Evolutionary conservation across 2,329 filamentous ascomycete species (phyloP).

Genomic region (Neonectria coccinea): DNA sequence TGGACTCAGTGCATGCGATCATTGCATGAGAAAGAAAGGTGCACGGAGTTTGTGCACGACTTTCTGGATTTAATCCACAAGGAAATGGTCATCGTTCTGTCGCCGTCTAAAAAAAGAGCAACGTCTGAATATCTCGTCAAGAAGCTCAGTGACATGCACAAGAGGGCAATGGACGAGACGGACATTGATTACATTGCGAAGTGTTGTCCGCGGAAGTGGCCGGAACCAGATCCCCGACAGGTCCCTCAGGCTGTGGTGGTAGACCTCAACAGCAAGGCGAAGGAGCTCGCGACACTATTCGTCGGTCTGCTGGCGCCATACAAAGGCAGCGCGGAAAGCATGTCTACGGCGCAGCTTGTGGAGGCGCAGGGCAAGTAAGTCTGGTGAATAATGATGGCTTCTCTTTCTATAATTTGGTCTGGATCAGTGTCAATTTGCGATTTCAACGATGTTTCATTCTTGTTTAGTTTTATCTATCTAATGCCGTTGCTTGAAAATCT

Average conservation of each 20-base stretch:
- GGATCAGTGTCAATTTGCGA: too few relatives aligned
- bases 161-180: background rate
- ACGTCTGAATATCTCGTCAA: background rate
- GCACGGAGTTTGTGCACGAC: conserved; percentile 19
- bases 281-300: too few relatives aligned
- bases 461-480: too few relatives aligned
- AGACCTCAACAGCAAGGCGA: background rate
- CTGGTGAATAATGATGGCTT: too few relatives aligned
- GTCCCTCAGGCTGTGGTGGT: background rate
- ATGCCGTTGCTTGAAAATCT: too few relatives aligned
- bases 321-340: background rate
- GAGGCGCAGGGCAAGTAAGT: too few relatives aligned
- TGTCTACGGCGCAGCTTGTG: background rate
- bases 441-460: too few relatives aligned
- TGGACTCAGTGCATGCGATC: conserved; percentile 10
- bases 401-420: too few relatives aligned
- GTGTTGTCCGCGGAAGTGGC: background rate
- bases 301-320: background rate
- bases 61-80: conserved; percentile 19
- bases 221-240: too few relatives aligned
- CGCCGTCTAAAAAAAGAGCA: background rate
- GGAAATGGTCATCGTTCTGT: conserved; percentile 2
- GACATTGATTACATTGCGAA: background rate
- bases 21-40: conserved; percentile 1
- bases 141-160: background rate